These are phyloP conservation scores for Chrysoporthe cubensis DNA, from an alignment of 2,329 filamentous ascomycete species.

Conservation along the genomic window DNA sequence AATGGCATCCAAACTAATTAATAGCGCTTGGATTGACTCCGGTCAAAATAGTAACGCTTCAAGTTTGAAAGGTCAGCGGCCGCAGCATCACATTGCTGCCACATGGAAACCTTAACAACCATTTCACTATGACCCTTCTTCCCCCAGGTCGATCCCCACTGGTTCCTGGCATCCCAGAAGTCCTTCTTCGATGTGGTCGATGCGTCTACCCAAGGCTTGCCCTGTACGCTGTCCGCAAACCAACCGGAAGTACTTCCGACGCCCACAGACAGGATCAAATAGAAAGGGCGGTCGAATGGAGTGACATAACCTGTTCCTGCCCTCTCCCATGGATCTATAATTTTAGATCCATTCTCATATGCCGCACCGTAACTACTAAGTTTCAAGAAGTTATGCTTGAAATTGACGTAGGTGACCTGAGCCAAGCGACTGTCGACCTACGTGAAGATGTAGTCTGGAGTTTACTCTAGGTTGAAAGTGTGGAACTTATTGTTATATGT, in stretches of 20 bases:
- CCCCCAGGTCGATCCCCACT: constrained; percentile 15
- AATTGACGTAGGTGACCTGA: constrained; percentile 27
- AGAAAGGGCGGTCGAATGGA: constrained; percentile 19
- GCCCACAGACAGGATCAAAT: constrained; percentile 5
- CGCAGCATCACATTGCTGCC: constrained; percentile 27
- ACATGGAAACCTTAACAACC: constrained; percentile 21
- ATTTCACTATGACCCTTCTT: constrained; percentile 6
- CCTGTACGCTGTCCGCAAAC: constrained; percentile 23
- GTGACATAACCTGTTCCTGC: constrained; percentile 12
- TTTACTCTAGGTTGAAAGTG: constrained; percentile 29
- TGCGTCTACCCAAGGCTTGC: constrained; percentile 28
- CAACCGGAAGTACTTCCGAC: constrained; percentile 8
- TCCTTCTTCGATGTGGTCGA: constrained; percentile 20
- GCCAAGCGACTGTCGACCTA: constrained; percentile 28
- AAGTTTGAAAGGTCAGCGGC: background rate
- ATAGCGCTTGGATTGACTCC: too few species aligned
- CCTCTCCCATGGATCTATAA: constrained; percentile 20
- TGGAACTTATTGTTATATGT: constrained; percentile 22
- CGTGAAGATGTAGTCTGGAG: constrained; percentile 26
- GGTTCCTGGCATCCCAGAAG: constrained; percentile 26
- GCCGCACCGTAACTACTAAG: constrained; percentile 22
- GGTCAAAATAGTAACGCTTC: background rate
- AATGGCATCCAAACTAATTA: too few species aligned
- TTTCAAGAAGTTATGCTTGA: constrained; percentile 16
- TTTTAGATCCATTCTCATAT: constrained; percentile 20